These are phyloP conservation scores for Ogataea pini DNA, from an alignment of 805 yeast genomes.

Conservation along the genomic window DNA sequence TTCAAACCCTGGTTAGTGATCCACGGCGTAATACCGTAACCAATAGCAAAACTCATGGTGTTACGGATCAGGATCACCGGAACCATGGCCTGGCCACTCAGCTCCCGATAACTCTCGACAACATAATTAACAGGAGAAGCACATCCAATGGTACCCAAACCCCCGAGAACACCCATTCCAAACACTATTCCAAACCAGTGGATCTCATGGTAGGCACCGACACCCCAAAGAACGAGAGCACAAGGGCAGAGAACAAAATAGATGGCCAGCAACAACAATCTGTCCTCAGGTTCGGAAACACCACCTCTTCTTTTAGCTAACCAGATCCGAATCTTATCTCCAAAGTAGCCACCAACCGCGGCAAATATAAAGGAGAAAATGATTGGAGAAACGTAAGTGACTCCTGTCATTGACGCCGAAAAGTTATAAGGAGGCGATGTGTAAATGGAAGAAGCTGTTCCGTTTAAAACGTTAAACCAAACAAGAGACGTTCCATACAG, in stretches of 20 bases:
- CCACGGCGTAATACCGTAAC: conserved; percentile 63
- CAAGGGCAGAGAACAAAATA: conserved; percentile 52
- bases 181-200: conserved; percentile 56
- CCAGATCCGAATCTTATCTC: conserved; percentile 49
- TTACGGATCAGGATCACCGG: conserved; percentile 57
- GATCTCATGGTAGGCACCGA: conserved; percentile 53
- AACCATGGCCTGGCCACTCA: conserved; percentile 53
- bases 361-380: conserved; percentile 45
- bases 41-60: conserved; percentile 56
- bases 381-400: conserved; percentile 53
- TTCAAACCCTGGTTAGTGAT: conserved; percentile 50
- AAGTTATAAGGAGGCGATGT: conserved; percentile 52
- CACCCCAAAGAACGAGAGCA: conserved; percentile 60
- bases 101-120: conserved; percentile 55
- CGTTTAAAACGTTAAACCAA: conserved; percentile 50
- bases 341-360: conserved; percentile 46
- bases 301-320: conserved; percentile 52
- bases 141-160: conserved; percentile 52
- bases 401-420: conserved; percentile 46
- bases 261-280: conserved; percentile 51
- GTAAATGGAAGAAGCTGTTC: conserved; percentile 46
- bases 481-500: conserved; percentile 48
- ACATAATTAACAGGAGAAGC: conserved; percentile 51
- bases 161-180: conserved; percentile 58
- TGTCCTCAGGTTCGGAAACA: conserved; percentile 53